A percentile compares a stretch with the other conserved stretches of the same genome.
phyloP scores from a whole-genome alignment of 139 green algal genomes.

The Gonium pectorale region DNA sequence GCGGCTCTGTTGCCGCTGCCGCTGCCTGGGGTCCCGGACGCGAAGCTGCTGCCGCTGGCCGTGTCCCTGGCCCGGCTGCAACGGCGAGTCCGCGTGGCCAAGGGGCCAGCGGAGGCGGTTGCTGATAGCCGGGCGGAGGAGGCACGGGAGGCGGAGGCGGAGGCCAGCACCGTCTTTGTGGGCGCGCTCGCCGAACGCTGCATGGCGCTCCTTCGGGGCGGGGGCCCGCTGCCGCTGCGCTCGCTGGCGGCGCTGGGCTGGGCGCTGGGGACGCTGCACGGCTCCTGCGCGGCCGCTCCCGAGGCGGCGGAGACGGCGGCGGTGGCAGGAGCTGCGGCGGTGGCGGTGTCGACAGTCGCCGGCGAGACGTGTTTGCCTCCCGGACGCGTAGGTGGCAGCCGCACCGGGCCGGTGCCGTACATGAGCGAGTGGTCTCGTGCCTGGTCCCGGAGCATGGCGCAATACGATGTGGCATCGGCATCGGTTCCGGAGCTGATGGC shows the following conservation, averaged over 20 bases:
- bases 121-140: too few species aligned
- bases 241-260: conserved; percentile 18
- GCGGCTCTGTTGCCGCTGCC: not conserved
- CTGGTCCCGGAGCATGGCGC: conserved; percentile 2
- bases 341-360: too few species aligned
- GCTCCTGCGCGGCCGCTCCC: too few species aligned
- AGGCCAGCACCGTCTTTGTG: not conserved
- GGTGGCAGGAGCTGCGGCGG: not conserved
- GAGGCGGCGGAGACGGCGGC: not conserved
- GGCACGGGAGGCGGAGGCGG: not conserved
- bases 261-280: conserved; percentile 26
- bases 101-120: not conserved
- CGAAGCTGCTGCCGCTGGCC: conserved; percentile 9
- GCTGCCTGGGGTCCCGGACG: not conserved
- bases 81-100: not conserved
- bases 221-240: not conserved
- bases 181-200: not conserved
- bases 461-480: not conserved
- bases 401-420: too few species aligned
- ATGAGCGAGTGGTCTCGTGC: not conserved
- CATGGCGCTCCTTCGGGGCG: not conserved
- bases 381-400: too few species aligned
- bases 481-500: conserved; percentile 1
- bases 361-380: too few species aligned
- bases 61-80: conserved; percentile 26